Evolutionary conservation across 129 eudicot species (phyloP).

Genomic region (Chrysanthemum lavandulifolium): DNA sequence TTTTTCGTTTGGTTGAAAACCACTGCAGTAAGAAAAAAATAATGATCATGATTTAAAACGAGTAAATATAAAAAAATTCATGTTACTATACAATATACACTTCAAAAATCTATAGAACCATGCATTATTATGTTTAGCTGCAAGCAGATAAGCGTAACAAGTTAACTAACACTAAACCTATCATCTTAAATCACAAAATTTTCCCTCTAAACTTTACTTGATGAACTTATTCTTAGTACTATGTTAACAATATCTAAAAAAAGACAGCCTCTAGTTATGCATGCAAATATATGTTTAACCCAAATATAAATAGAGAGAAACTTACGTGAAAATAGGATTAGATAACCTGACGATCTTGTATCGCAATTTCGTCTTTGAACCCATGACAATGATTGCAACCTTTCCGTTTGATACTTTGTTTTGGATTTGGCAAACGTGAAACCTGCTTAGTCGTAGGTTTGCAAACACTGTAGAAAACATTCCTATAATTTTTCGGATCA

Average conservation of each 20-base stretch:
- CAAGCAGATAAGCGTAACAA: not conserved
- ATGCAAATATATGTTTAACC: not conserved
- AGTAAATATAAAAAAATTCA: not conserved
- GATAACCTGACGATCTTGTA: constrained; percentile 22
- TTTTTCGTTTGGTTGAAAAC: not conserved
- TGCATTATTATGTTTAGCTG: no score
- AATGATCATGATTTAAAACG: not conserved
- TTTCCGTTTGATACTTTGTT: not conserved
- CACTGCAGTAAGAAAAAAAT: not conserved
- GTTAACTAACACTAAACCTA: no score
- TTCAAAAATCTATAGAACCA: not conserved
- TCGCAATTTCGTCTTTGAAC: constrained; percentile 20
- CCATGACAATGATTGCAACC: constrained; percentile 9
- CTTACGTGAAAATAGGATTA: not conserved
- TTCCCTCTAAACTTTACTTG: no score
- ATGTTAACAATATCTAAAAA: not conserved
- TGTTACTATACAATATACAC: not conserved
- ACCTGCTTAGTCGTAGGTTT: constrained; percentile 26
- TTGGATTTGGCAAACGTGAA: constrained; percentile 20
- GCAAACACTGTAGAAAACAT: constrained; percentile 12
- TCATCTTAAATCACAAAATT: no score
- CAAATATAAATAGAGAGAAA: not conserved
- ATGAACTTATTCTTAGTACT: not conserved
- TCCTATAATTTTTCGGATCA: not conserved
- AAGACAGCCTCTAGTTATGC: no score